These are phyloP conservation scores for Globisporangium middletonii DNA, from an alignment of 352 stramenopile genomes.

Conservation along the genomic window DNA sequence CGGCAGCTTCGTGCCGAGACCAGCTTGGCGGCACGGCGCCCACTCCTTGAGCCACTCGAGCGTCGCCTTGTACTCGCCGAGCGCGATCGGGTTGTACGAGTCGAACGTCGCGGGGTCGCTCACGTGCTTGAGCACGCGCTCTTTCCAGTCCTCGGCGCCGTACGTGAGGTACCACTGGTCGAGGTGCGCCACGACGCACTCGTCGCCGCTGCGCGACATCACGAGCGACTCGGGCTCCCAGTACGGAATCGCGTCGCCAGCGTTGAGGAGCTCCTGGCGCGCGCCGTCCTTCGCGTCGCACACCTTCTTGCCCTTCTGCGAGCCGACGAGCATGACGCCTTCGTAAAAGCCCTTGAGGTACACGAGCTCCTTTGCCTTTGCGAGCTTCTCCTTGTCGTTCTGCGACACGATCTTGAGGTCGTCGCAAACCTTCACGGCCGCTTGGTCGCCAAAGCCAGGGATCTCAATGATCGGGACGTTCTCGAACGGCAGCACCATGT, in stretches of 20 bases:
- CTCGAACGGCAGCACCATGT: conserved; percentile 98
- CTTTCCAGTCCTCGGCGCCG: conserved; percentile 97
- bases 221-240: conserved; percentile 98
- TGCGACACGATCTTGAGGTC: conserved; percentile 98
- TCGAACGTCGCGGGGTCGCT: conserved; percentile 90
- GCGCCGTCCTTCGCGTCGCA: conserved; percentile 97
- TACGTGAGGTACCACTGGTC: conserved; percentile 99
- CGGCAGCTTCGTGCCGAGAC: conserved; percentile 94
- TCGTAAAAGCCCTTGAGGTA: conserved; percentile 99
- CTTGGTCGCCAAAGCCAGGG: conserved; percentile 95
- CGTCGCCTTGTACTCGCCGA: conserved; percentile 96
- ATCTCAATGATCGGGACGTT: conserved; percentile 99
- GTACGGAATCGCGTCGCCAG: conserved; percentile 94
- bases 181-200: conserved; percentile 98
- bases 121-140: conserved; percentile 94
- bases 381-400: conserved; percentile 99
- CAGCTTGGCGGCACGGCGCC: conserved; percentile 98
- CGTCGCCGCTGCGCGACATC: conserved; percentile 95
- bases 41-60: conserved; percentile 99
- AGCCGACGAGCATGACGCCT: conserved; percentile 96
- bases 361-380: conserved; percentile 96
- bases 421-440: conserved; percentile 94
- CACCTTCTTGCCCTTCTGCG: conserved; percentile 95
- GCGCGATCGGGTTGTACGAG: conserved; percentile 89
- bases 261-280: conserved; percentile 95